These are phyloP conservation scores for Paraphaeosphaeria minitans DNA, from an alignment of 2,329 filamentous ascomycete genomes.

Conservation along the genomic window DNA sequence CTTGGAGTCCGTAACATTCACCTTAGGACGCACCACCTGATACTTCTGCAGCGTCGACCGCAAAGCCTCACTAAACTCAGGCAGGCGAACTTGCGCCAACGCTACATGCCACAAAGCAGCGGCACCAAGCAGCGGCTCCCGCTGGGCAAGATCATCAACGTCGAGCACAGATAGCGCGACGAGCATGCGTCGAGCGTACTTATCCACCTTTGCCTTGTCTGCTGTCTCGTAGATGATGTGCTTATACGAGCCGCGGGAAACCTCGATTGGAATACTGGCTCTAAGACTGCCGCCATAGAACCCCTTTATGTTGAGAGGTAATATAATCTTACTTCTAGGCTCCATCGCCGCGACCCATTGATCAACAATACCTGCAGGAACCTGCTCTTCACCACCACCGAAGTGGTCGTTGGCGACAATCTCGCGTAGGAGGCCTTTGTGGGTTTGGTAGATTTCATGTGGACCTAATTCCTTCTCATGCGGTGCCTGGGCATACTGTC, in stretches of 20 bases:
- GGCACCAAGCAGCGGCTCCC: constrained; percentile 7
- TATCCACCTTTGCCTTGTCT: constrained; percentile 1
- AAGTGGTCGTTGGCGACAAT: constrained; percentile 14
- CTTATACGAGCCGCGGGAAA: constrained; percentile 13
- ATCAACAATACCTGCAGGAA: not conserved
- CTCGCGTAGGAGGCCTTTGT: not conserved
- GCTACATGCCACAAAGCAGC: constrained; percentile 13
- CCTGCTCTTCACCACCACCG: not conserved
- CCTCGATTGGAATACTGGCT: constrained; percentile 11
- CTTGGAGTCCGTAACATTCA: constrained; percentile 7
- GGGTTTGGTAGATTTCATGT: not conserved
- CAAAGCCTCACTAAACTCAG: not conserved
- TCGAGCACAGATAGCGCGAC: constrained; percentile 9
- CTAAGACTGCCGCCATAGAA: constrained; percentile 13
- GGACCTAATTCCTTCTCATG: not conserved
- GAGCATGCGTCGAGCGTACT: constrained; percentile 12
- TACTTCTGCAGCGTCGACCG: constrained; percentile 6
- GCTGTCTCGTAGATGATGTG: constrained; percentile 9
- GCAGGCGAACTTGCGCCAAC: constrained; percentile 11
- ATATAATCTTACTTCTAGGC: not conserved
- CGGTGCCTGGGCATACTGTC: not conserved
- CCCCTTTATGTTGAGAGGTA: constrained; percentile 8
- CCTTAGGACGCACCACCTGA: constrained; percentile 5
- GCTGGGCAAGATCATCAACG: not conserved
- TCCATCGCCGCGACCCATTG: constrained; percentile 9